Percentiles rank a stretch among this genome's conserved stretches.
Evolutionary conservation across 106 monocot species (phyloP).

Genomic region (Alisma plantagoaquatica): DNA sequence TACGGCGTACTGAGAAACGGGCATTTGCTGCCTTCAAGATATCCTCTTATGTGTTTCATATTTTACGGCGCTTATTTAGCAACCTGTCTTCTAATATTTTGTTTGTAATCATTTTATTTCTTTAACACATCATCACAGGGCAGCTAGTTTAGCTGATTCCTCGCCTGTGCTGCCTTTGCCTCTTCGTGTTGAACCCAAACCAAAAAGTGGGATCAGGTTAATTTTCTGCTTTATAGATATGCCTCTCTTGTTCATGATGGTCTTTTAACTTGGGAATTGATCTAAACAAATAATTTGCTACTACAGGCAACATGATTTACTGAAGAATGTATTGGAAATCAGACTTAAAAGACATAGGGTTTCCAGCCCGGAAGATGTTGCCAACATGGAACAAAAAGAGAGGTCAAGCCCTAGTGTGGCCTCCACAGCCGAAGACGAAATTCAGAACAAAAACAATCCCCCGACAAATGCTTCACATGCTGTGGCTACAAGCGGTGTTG

Average conservation of each 20-base stretch:
- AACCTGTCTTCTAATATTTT: too few species aligned
- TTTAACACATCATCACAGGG: slow-evolving; percentile 59
- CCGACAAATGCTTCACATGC: too few species aligned
- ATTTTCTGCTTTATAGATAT: too few species aligned
- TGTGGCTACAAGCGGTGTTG: too few species aligned
- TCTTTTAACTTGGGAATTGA: too few species aligned
- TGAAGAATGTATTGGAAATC: slow-evolving; percentile 86
- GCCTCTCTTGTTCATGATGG: too few species aligned
- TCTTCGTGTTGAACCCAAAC: slow-evolving; percentile 93
- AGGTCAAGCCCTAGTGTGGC: neutral
- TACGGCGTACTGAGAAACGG: slow-evolving; percentile 89
- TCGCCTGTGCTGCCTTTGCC: slow-evolving; percentile 60
- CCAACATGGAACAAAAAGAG: slow-evolving; percentile 6
- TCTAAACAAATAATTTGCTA: too few species aligned
- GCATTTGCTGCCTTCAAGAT: slow-evolving; percentile 99
- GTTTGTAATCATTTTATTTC: too few species aligned
- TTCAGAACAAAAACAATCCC: neutral
- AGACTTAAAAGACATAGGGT: slow-evolving; percentile 57
- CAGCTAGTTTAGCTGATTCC: slow-evolving; percentile 87
- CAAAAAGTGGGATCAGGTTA: slow-evolving; percentile 78
- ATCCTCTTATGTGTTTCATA: too few species aligned
- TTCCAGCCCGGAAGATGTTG: slow-evolving; percentile 32
- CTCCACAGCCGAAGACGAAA: neutral
- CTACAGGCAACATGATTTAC: slow-evolving; percentile 86
- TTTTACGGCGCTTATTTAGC: too few species aligned